Conservation (phyloP, 768 basidiomycete species). For the Multifurca ochricompacta region DNA sequence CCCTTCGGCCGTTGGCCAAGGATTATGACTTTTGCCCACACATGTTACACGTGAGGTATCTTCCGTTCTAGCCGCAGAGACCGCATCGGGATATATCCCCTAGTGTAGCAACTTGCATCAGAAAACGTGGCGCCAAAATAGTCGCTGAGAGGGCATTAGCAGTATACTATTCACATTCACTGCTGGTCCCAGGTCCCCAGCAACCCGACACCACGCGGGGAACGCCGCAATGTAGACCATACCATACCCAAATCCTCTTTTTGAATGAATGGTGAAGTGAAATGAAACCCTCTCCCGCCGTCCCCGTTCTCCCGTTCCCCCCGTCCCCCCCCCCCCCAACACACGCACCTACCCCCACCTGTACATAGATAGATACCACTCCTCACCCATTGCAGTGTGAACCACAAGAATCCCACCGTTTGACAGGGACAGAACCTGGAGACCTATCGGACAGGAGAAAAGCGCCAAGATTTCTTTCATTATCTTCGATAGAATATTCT, state of each 20-base stretch:
- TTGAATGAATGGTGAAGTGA: background rate
- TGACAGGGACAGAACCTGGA: background rate
- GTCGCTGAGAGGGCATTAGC: background rate
- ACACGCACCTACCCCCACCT: too few relatives aligned
- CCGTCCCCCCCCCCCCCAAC: too few relatives aligned
- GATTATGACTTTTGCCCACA: background rate
- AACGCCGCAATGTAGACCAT: background rate
- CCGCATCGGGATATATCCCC: background rate
- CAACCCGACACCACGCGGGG: background rate
- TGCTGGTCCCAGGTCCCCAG: background rate
- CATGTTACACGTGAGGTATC: background rate
- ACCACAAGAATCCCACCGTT: background rate
- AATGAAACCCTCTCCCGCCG: too few relatives aligned
- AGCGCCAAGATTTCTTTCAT: background rate
- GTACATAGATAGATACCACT: too few relatives aligned
- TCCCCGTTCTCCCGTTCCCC: too few relatives aligned
- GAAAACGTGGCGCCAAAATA: constrained; percentile 6
- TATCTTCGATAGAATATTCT: background rate
- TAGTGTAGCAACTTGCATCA: constrained; percentile 12
- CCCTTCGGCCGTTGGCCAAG: background rate
- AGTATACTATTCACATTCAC: background rate
- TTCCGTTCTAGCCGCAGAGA: background rate
- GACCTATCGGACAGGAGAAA: background rate
- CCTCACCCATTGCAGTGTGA: too few relatives aligned
- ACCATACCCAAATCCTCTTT: background rate